These are phyloP conservation scores for Peronosclerospora sorghi DNA, from an alignment of 352 stramenopile species.

Conservation along the genomic window DNA sequence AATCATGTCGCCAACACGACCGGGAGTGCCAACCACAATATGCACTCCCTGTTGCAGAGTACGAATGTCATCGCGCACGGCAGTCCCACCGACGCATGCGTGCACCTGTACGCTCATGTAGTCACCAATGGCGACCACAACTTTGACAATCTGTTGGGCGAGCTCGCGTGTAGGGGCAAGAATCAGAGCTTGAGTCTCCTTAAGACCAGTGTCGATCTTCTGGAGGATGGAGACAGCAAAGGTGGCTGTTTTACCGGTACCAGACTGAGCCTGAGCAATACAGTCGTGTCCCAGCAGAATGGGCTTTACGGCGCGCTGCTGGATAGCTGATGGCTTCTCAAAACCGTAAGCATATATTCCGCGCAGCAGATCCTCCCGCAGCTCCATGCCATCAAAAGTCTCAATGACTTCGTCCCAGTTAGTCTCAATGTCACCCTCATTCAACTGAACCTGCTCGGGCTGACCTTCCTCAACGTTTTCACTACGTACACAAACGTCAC, in stretches of 20 bases:
- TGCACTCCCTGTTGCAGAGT: conserved; percentile 97
- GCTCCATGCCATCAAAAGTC: conserved; percentile 97
- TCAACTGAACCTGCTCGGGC: conserved; percentile 59
- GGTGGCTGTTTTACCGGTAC: conserved; percentile 98
- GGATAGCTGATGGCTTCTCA: conserved; percentile 99
- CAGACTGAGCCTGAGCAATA: conserved; percentile 98
- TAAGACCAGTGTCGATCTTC: conserved; percentile 92
- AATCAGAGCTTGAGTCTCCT: conserved; percentile 97
- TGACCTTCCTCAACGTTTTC: conserved; percentile 52
- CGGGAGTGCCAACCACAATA: conserved; percentile 97
- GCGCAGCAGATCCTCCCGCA: conserved; percentile 96
- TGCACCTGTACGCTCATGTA: conserved; percentile 97
- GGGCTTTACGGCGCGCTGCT: conserved; percentile 97
- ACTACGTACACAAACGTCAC: conserved; percentile 14
- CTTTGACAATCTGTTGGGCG: conserved; percentile 99
- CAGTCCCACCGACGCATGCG: conserved; percentile 96
- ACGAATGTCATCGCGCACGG: conserved; percentile 97
- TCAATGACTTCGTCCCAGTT: conserved; percentile 98
- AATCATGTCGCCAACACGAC: conserved; percentile 99
- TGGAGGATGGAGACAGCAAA: conserved; percentile 98
- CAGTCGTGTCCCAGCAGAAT: conserved; percentile 96
- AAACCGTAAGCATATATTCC: conserved; percentile 99
- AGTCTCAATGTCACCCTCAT: conserved; percentile 93
- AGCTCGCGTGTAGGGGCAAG: conserved; percentile 98
- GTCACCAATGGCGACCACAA: conserved; percentile 89